phyloP scores from a whole-genome alignment of 2,329 filamentous ascomycete species.

The Xenoacremonium recifei region DNA sequence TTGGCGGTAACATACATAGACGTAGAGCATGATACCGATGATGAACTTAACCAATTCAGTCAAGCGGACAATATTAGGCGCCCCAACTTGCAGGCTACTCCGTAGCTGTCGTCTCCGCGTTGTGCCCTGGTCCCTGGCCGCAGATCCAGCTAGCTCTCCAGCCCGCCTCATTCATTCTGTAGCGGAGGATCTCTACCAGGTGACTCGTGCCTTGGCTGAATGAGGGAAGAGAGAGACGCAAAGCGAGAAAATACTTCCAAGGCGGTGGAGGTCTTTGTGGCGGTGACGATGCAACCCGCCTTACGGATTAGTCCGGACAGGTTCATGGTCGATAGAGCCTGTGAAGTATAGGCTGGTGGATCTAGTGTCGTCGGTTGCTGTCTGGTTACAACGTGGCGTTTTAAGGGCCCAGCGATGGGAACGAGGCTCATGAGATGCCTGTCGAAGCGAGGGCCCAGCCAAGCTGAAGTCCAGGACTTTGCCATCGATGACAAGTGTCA shows the following conservation, averaged over 20 bases:
- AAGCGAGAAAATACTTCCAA: constrained; percentile 19
- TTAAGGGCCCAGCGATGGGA: too few relatives aligned
- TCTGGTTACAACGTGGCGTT: constrained; percentile 23
- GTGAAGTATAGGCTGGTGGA: neutral
- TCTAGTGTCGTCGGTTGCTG: constrained; percentile 16
- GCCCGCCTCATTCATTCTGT: constrained; percentile 18
- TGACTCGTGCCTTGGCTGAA: constrained; percentile 13
- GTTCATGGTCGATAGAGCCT: neutral
- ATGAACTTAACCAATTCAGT: too few relatives aligned
- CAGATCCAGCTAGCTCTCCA: constrained; percentile 24
- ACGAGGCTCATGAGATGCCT: too few relatives aligned
- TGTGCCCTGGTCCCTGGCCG: constrained; percentile 24
- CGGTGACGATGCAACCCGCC: constrained; percentile 16
- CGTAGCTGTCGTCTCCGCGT: constrained; percentile 7
- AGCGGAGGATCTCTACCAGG: constrained; percentile 12
- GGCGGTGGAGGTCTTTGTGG: constrained; percentile 25
- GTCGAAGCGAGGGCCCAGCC: too few relatives aligned
- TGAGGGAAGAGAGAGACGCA: constrained; percentile 10
- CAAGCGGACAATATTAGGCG: too few relatives aligned
- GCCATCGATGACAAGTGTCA: too few relatives aligned
- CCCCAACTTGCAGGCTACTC: too few relatives aligned
- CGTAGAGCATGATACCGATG: too few relatives aligned
- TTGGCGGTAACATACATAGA: too few relatives aligned
- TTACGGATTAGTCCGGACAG: too few relatives aligned
- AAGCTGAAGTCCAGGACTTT: too few relatives aligned